Base-by-base conservation (phyloP, 2,329 filamentous ascomycete species). In the Claviceps arundinis region DNA sequence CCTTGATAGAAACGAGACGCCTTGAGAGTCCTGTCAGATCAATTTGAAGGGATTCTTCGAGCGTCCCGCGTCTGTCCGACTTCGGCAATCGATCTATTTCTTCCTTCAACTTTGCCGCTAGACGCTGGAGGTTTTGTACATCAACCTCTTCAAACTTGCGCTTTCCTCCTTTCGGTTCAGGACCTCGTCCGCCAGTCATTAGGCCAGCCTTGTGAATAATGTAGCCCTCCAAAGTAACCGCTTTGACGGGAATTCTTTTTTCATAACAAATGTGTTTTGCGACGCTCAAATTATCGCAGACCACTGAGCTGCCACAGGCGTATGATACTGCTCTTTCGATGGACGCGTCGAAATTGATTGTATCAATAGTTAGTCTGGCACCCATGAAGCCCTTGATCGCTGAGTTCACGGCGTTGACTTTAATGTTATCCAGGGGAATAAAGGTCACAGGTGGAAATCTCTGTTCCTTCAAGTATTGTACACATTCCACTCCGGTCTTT, bases 151-250 rank as follows among this genome's bases (percentile, higher is more conserved):
- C 90, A 69, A 94, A 97, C 50, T 86, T 80, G 53, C 89, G 84
- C 57, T 89, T 86, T 54, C 80, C 80, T 51, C 84, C 82, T 65
- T 86, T 87, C 47, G 82, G 78, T 46, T 85, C 81, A 1, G 82
- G 84, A 34, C 89, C 85, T 56, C 89, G 85, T 58, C 93, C 93
- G 74, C 93, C 93, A 48, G 93, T 97, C 85, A 98, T 97, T 50
- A 94, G 77, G 62, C 93, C 93, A 46, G 87, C 89, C 65, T 97
- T 97, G 72, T 95, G 89, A 57, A 98, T 96, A 55, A 98, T 85
- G 51, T 85, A 91, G n/a, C 93, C 93, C 63, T 97, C 90, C 13
- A 97, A 69, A 0, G 90, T 95, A 13, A 98, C 91, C 5, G 91
- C 90, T 67, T 97, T 97, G 50, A 94, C 90, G 54, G 90, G 86